Evolutionary conservation across 2,329 filamentous ascomycete species (phyloP), one percentile per base, ranked within the genome.

Genomic region (Sphaerostilbella broomeana): DNA sequence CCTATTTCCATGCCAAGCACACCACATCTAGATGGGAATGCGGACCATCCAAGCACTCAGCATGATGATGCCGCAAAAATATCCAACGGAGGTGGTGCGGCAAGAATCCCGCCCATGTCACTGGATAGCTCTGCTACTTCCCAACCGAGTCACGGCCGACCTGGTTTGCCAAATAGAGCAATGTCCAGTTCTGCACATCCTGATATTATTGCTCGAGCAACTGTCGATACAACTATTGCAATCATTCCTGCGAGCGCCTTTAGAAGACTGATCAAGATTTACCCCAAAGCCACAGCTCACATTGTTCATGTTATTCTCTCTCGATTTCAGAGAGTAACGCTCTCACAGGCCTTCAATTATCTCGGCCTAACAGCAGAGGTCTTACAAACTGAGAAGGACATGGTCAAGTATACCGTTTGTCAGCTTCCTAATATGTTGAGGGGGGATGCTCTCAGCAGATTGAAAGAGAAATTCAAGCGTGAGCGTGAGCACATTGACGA

Each of bases 211-310:
- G 92, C 90, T n/a, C 77, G 92, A 48, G 92, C 92, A 5, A 94
- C 88, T 12, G 84, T 94, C 17, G 94, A 98, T 57, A 98, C 92
- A 0, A 98, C 94, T 0, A 95, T 98, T 61, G 92, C 92, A 5
- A 94, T 98, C 47, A 98, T 98, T 42, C 94, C 94, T 1, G 92
- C 92, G 1, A 95, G 88, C 57, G 94, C 92, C 4, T 98, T 98
- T 53, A 80, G 88, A 38, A 81, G 94, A 7, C 69, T 98, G 37
- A 98, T 94, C 35, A 80, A 86, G 55, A 82, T 95, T 17, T 98
- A 97, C 52, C 92, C 92, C 8, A 94, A 94, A 65, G 89, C 94
- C 8, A 95, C 92, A 2, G 84, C 92, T 2, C 94, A 98, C 55
- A 97, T 98, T 47, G 88, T 98, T 5, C 92, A 98, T 57, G 90